These are phyloP conservation scores for Lavandula angustifolia DNA, from an alignment of 257 asterid species.

Conservation along the genomic window DNA sequence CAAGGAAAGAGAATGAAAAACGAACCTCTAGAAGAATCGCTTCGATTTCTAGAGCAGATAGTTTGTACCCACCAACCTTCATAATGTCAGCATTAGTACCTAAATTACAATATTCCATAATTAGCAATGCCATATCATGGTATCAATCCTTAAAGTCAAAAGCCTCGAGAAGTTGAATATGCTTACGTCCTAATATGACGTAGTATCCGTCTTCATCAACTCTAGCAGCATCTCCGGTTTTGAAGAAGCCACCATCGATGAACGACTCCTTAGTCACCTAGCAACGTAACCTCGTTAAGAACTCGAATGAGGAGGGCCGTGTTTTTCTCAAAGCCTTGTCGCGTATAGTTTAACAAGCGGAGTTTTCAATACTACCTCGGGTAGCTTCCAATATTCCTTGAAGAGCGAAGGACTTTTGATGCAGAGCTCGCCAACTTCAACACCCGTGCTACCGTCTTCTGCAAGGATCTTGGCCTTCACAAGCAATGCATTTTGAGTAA, in stretches of 20 bases:
- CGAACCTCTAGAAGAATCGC: slow-evolving; percentile 90
- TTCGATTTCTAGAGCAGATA: slow-evolving; percentile 96
- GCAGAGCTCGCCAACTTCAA: slow-evolving; percentile 81
- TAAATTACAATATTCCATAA: slow-evolving; percentile 34
- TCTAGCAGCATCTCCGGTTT: slow-evolving; percentile 93
- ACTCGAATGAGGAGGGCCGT: slow-evolving; percentile 23
- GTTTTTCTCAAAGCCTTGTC: not conserved
- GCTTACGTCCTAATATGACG: slow-evolving; percentile 94
- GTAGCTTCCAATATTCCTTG: slow-evolving; percentile 92
- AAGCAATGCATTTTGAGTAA: slow-evolving; percentile 28
- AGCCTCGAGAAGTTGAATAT: not conserved
- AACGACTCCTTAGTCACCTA: slow-evolving; percentile 89
- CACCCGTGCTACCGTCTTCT: slow-evolving; percentile 64
- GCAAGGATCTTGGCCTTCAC: slow-evolving; percentile 78
- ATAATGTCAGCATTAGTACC: slow-evolving; percentile 98
- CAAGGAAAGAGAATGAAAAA: slow-evolving; percentile 24
- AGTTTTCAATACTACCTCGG: slow-evolving; percentile 53
- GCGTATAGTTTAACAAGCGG: not conserved
- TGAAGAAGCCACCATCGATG: slow-evolving; percentile 80
- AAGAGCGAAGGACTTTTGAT: slow-evolving; percentile 92
- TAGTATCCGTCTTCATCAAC: slow-evolving; percentile 91
- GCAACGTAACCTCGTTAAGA: slow-evolving; percentile 17
- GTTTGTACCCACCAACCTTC: slow-evolving; percentile 95
- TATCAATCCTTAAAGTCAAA: not conserved
- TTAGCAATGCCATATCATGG: not conserved